These are phyloP conservation scores for Umbilicaria muhlenbergii DNA, from an alignment of 495 filamentous ascomycete genomes.

Conservation along the genomic window DNA sequence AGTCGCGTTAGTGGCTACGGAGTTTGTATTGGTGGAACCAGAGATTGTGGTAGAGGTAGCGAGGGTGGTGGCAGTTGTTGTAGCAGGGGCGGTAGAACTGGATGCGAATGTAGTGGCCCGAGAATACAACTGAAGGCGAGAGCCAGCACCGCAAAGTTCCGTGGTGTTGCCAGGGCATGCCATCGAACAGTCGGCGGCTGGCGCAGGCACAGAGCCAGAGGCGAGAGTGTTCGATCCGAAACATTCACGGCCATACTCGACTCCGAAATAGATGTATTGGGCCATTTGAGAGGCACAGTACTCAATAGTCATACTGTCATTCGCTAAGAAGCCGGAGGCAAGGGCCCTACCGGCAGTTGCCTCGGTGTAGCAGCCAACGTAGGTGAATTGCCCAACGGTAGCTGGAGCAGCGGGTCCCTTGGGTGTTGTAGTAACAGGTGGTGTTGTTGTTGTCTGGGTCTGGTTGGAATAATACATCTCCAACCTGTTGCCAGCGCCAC, in stretches of 20 bases:
- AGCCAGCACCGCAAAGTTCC: constrained; percentile 14
- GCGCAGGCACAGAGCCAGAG: neutral
- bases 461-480: neutral
- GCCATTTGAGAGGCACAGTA: constrained; percentile 9
- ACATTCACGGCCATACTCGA: constrained; percentile 11
- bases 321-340: neutral
- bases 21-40: too few species aligned
- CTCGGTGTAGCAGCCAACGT: constrained; percentile 30
- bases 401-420: too few species aligned
- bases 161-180: constrained; percentile 13
- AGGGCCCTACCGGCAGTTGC: constrained; percentile 22
- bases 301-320: constrained; percentile 27
- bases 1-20: too few species aligned
- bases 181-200: constrained; percentile 9
- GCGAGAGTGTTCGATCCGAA: constrained; percentile 30
- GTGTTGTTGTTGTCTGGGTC: too few species aligned
- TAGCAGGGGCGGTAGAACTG: too few species aligned
- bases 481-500: constrained; percentile 2
- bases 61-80: too few species aligned
- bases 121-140: neutral
- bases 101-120: neutral
- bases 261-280: constrained; percentile 3
- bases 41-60: too few species aligned
- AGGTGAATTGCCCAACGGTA: neutral
- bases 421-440: too few species aligned